These are phyloP conservation scores for Penicillium verhagenii DNA, from an alignment of 495 filamentous ascomycete species.

Conservation along the genomic window DNA sequence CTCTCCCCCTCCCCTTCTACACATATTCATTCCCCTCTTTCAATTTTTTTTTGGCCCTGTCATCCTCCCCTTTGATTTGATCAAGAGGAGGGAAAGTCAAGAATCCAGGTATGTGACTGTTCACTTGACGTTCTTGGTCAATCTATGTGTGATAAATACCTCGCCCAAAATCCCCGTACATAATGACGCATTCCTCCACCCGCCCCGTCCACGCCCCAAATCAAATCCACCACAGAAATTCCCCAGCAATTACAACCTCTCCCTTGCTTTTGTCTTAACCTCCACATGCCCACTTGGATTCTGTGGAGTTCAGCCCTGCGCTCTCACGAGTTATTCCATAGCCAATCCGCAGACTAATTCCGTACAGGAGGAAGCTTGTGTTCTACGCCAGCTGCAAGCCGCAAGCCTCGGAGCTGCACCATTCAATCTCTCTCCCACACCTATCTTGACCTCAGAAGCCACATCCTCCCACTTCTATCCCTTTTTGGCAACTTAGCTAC, in stretches of 20 bases:
- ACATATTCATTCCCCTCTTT: constrained; percentile 2
- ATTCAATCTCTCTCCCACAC: constrained; percentile 8
- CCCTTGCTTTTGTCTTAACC: constrained; percentile 15
- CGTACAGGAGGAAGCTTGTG: constrained; percentile 20
- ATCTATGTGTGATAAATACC: constrained; percentile 14
- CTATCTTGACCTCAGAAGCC: constrained; percentile 4
- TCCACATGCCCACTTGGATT: constrained; percentile 22
- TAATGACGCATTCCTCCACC: constrained; percentile 44
- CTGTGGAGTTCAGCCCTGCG: constrained; percentile 24
- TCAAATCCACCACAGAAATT: constrained; percentile 16
- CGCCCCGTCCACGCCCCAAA: constrained; percentile 15
- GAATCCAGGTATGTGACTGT: not conserved
- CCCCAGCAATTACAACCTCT: constrained; percentile 13
- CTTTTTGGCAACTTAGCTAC: not conserved
- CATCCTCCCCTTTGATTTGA: not conserved
- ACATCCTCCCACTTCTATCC: not conserved
- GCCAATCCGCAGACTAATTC: constrained; percentile 19
- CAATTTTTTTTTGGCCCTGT: not conserved
- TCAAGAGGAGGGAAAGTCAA: not conserved
- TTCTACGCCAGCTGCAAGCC: constrained; percentile 5
- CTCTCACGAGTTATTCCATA: constrained; percentile 1
- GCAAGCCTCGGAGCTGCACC: constrained; percentile 17
- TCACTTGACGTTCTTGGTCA: not conserved
- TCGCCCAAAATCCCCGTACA: constrained; percentile 25
- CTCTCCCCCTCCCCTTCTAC: constrained; percentile 4